A percentile compares a stretch with the other conserved stretches of the same genome.
Conservation (phyloP, 495 filamentous ascomycete species). For the Penicillium chermesinum region DNA sequence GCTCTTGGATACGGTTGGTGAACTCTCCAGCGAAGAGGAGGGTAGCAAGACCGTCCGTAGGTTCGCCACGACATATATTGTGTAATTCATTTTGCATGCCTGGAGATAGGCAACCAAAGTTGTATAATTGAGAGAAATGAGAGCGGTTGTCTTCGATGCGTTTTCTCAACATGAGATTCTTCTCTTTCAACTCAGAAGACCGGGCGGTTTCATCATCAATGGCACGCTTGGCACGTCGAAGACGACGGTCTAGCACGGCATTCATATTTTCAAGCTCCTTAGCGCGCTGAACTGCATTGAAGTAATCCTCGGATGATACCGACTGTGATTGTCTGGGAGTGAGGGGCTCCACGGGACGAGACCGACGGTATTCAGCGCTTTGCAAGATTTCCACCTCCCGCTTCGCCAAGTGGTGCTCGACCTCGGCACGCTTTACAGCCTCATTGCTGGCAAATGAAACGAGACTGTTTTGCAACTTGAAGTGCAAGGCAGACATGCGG, state of each 20-base stretch:
- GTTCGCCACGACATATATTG: constrained; percentile 39
- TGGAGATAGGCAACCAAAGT: constrained; percentile 46
- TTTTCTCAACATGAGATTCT: constrained; percentile 68
- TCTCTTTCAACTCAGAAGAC: constrained; percentile 50
- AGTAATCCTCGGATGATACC: constrained; percentile 34
- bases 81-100: constrained; percentile 40
- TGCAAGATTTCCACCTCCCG: constrained; percentile 86
- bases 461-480: constrained; percentile 87
- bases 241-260: constrained; percentile 53
- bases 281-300: constrained; percentile 44
- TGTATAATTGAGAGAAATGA: constrained; percentile 66
- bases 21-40: constrained; percentile 70
- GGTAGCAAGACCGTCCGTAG: constrained; percentile 62
- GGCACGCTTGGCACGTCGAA: constrained; percentile 68
- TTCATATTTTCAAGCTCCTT: constrained; percentile 62
- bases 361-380: constrained; percentile 43
- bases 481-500: constrained; percentile 80
- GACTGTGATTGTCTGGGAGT: constrained; percentile 28
- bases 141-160: constrained; percentile 84
- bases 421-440: constrained; percentile 78
- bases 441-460: constrained; percentile 82
- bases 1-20: constrained; percentile 51
- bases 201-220: constrained; percentile 62
- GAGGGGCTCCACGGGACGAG: constrained; percentile 29
- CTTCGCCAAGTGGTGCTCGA: constrained; percentile 90